A percentile compares a stretch with the other conserved stretches of the same genome.
Conservation (phyloP, 106 monocot genomes). For the Dactylorhiza incarnata region DNA sequence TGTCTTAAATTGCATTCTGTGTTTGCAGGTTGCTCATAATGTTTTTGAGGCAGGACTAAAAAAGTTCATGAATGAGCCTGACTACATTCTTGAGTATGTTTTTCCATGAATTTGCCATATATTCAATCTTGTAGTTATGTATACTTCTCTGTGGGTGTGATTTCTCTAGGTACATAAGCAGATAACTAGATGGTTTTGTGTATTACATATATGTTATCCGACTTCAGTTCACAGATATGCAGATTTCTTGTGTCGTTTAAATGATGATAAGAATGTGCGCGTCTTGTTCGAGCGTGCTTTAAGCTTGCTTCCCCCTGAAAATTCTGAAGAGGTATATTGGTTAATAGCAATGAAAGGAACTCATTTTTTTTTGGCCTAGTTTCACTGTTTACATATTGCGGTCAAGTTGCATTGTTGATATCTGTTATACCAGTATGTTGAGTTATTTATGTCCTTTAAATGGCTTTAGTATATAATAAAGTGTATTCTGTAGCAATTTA, state of each 20-base stretch:
- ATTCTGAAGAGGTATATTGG: constrained; percentile 73
- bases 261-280: constrained; percentile 97
- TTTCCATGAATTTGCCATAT: background rate
- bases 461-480: background rate
- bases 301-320: constrained; percentile 75
- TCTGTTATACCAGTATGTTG: background rate
- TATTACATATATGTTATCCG: background rate
- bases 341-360: background rate
- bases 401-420: background rate
- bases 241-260: constrained; percentile 89
- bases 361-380: background rate
- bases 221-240: constrained; percentile 58
- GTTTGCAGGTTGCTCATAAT: constrained; percentile 80
- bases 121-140: background rate
- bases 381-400: background rate
- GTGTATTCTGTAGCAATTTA: background rate
- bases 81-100: constrained; percentile 92
- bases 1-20: background rate
- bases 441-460: background rate
- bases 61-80: constrained; percentile 90
- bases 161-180: background rate
- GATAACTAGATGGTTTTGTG: background rate
- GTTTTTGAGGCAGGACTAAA: constrained; percentile 91
- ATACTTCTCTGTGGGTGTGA: background rate
- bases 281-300: constrained; percentile 95